Base-by-base conservation (phyloP, 2,329 filamentous ascomycete species). In the Sordariomycetes sp. region DNA sequence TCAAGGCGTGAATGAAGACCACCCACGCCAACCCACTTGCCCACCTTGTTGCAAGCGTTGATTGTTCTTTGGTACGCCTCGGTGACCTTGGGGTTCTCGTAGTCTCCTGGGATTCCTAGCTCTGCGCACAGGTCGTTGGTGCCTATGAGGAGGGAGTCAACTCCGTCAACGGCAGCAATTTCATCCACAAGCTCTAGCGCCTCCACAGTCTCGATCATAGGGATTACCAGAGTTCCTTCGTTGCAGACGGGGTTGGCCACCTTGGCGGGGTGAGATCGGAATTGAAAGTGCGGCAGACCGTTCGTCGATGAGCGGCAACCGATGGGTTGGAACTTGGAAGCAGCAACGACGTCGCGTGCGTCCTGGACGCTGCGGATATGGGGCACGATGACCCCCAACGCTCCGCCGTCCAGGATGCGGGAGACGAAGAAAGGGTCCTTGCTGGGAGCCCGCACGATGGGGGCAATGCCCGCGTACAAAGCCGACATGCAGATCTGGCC, bases 21-120 rank as follows among this genome's bases (percentile, higher is more conserved):
- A 9, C 58, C 62, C 23, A 63, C 47, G 8, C 61, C 61, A 5
- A 63, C 42, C 31, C 46, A 55, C 46, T 63, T 63, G 14, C 59
- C 48, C 9, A 46, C 46, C 46, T 55, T 61, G 8, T 52, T 49
- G 18, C 57, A 57, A 2, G 61, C 61, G 5, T 43, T 41, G 12
- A 59, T 55, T n/a, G 4, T 52, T 54, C 55, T 57, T 25, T 52
- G 41, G 6, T 58, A 35, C 1, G 45, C 41, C 5, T 31, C 8
- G 14, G 24, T 28, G 25, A 47, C 47, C 2, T 19, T 11, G 4
- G 35, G 9, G 21, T 36, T 42, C 24, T 45, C 39, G 36, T 40
- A 52, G 11, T 47, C 37, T 2, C 40, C 43, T 5, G 42, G 45
- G 11, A 46, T 41, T 1, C 49, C 47, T 5, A 53, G 34, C 17